phyloP scores from a whole-genome alignment of 2,329 filamentous ascomycete species.

The Pseudocercospora cruenta region DNA sequence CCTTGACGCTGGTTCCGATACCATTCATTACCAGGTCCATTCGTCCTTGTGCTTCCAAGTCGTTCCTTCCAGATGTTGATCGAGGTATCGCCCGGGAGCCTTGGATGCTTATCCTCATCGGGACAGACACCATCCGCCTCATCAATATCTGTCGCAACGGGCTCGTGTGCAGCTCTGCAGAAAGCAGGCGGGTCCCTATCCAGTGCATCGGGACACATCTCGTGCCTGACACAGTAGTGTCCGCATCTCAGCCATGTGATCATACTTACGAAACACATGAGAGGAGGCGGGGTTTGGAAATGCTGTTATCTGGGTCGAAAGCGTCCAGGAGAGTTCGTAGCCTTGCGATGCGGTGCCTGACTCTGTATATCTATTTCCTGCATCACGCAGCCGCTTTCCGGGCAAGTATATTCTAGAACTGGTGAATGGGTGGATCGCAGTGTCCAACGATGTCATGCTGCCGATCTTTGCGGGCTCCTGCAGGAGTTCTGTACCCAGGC shows the following conservation, averaged over 20 bases:
- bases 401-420: neutral
- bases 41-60: conserved; percentile 21
- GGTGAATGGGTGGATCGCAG: neutral
- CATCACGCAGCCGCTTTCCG: neutral
- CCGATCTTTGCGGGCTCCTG: neutral
- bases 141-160: conserved; percentile 24
- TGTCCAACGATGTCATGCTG: conserved; percentile 1
- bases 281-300: neutral
- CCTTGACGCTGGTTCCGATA: conserved; percentile 21
- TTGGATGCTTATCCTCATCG: conserved; percentile 25
- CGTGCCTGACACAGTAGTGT: conserved; percentile 22
- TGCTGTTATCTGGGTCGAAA: neutral
- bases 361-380: neutral
- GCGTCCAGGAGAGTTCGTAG: neutral
- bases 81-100: conserved; percentile 14
- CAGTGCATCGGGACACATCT: conserved; percentile 20
- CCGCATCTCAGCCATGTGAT: conserved; percentile 25
- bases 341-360: neutral
- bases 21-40: conserved; percentile 24
- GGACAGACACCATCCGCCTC: conserved; percentile 23
- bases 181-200: conserved; percentile 18
- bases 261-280: conserved; percentile 23
- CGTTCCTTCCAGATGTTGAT: conserved; percentile 21
- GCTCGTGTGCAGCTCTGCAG: conserved; percentile 23
- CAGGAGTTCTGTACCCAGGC: neutral